A percentile compares a stretch with the other conserved stretches of the same genome.
Evolutionary conservation across 2,329 filamentous ascomycete species (phyloP).

Genomic region (Malbranchea zuffiana): DNA sequence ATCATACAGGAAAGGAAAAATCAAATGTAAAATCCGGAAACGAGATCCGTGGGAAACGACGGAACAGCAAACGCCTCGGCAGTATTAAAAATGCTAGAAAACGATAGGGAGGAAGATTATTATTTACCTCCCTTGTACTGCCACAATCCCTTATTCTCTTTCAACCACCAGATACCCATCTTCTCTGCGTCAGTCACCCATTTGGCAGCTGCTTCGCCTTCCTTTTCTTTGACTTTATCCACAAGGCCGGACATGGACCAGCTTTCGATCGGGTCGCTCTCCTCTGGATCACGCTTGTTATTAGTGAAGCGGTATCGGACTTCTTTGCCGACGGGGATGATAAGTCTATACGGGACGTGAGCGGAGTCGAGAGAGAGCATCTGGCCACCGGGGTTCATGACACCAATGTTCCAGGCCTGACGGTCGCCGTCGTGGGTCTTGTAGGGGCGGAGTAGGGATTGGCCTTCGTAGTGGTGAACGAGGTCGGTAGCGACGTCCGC

Average conservation of each 20-base stretch:
- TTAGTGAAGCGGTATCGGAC: constrained; percentile 34
- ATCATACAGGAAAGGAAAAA: too few species aligned
- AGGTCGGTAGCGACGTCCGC: constrained; percentile 27
- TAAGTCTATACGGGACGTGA: constrained; percentile 69
- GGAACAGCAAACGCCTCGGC: too few species aligned
- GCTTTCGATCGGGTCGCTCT: constrained; percentile 21
- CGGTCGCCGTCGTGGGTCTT: constrained; percentile 24
- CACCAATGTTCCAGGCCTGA: constrained; percentile 22
- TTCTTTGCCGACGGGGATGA: constrained; percentile 70
- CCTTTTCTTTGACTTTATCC: constrained; percentile 16
- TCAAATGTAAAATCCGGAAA: too few species aligned
- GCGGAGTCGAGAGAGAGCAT: constrained; percentile 59
- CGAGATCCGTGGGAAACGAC: too few species aligned
- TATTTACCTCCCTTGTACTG: too few species aligned
- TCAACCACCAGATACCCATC: constrained; percentile 28
- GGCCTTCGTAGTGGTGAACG: constrained; percentile 36
- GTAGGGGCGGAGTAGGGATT: constrained; percentile 35
- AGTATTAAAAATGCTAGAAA: too few species aligned
- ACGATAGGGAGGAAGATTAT: too few species aligned
- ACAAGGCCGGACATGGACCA: constrained; percentile 21
- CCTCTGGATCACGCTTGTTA: constrained; percentile 23
- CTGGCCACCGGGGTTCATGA: constrained; percentile 24
- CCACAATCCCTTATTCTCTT: not conserved
- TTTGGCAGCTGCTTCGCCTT: constrained; percentile 23
- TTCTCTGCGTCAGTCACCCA: constrained; percentile 28